Percentiles rank a stretch among this genome's conserved stretches.
Evolutionary conservation across 2,329 filamentous ascomycete genomes (phyloP).

Genomic region (Ophiostoma sp.): DNA sequence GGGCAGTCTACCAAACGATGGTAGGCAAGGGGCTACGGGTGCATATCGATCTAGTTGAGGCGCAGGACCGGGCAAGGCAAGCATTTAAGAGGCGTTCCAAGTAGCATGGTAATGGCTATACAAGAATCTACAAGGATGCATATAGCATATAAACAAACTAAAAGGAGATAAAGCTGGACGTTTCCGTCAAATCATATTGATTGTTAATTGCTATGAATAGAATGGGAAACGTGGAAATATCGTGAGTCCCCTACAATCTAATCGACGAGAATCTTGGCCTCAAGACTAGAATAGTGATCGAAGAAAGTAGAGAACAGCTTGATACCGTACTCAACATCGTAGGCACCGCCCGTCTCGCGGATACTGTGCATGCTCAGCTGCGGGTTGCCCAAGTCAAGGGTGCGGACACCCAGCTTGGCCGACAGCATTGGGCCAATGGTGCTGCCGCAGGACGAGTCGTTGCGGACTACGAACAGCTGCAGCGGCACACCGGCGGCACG

Average conservation of each 20-base stretch:
- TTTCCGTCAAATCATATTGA: neutral
- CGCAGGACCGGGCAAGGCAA: conserved; percentile 23
- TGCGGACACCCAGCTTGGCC: conserved; percentile 80
- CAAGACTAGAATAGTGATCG: conserved; percentile 76
- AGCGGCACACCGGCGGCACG: conserved; percentile 74
- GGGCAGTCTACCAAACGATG: conserved; percentile 40
- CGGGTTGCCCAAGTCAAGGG: conserved; percentile 88
- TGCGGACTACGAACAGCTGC: conserved; percentile 93
- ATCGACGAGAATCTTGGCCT: conserved; percentile 81
- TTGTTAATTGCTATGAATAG: neutral
- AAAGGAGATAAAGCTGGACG: neutral
- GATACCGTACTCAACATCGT: conserved; percentile 84
- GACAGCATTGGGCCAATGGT: conserved; percentile 98
- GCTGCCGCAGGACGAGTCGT: conserved; percentile 91
- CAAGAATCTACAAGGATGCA: neutral
- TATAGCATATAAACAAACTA: neutral
- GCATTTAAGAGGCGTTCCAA: neutral
- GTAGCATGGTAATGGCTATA: neutral
- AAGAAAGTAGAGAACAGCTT: conserved; percentile 88
- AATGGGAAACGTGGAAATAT: neutral
- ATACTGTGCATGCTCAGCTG: conserved; percentile 98
- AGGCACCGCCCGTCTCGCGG: conserved; percentile 83
- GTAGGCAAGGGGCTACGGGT: conserved; percentile 29
- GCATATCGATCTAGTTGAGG: conserved; percentile 30
- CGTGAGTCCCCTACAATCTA: conserved; percentile 42